Conservation (phyloP, 2,329 filamentous ascomycete species). For the Fusarium domesticum region DNA sequence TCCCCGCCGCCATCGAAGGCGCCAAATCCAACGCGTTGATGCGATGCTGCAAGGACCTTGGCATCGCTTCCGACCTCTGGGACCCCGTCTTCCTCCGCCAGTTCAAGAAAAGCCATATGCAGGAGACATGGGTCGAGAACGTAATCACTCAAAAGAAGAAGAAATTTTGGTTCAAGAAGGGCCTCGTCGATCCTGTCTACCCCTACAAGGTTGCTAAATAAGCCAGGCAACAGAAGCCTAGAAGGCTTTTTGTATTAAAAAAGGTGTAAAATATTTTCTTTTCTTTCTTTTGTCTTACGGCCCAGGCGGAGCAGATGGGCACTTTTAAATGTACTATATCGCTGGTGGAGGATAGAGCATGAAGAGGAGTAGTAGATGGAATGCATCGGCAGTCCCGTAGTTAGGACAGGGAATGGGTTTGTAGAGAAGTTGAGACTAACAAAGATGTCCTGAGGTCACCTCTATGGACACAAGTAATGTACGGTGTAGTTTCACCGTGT, state of each 20-base stretch:
- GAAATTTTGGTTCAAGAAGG: slow-evolving; percentile 81
- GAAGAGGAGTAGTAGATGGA: no score
- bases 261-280: slow-evolving; percentile 4
- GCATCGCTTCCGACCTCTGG: slow-evolving; percentile 93
- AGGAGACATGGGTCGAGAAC: slow-evolving; percentile 90
- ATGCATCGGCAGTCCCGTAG: no score
- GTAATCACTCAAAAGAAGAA: slow-evolving; percentile 80
- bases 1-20: slow-evolving; percentile 92
- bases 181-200: slow-evolving; percentile 66
- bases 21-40: slow-evolving; percentile 98
- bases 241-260: slow-evolving; percentile 1
- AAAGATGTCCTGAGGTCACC: no score
- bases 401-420: no score
- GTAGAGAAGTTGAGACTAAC: no score
- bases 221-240: background rate
- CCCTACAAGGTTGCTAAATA: slow-evolving; percentile 47
- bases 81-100: slow-evolving; percentile 85
- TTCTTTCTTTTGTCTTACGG: no score
- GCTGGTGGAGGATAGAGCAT: no score
- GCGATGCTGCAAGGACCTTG: slow-evolving; percentile 97
- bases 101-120: slow-evolving; percentile 71
- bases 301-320: no score
- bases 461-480: no score
- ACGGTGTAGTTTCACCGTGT: no score
- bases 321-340: no score